phyloP scores from a whole-genome alignment of 2,329 filamentous ascomycete species.

The Mycosphaerella arachidis region DNA sequence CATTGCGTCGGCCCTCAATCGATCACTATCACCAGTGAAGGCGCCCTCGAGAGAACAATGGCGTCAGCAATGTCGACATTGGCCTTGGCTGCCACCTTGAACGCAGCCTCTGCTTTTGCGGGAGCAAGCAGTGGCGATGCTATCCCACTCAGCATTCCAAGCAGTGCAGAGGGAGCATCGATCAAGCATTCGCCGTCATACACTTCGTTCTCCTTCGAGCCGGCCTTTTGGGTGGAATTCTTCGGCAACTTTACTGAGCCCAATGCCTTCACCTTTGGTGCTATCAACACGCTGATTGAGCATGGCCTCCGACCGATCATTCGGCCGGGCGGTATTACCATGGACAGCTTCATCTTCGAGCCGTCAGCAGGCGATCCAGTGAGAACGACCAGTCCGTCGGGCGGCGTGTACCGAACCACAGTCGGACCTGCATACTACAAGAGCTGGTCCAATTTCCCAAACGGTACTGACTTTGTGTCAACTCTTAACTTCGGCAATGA shows the following conservation, averaged over 20 bases:
- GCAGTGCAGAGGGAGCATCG: slow-evolving; percentile 20
- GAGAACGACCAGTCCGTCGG: slow-evolving; percentile 23
- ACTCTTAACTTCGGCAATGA: slow-evolving; percentile 31
- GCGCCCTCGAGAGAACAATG: background rate
- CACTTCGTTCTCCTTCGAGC: slow-evolving; percentile 29
- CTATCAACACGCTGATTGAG: slow-evolving; percentile 24
- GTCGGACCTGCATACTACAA: slow-evolving; percentile 29
- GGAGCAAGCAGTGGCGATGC: background rate
- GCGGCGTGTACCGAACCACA: slow-evolving; percentile 29
- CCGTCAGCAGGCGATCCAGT: slow-evolving; percentile 21
- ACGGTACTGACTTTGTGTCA: slow-evolving; percentile 27
- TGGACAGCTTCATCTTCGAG: slow-evolving; percentile 31
- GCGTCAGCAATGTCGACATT: background rate
- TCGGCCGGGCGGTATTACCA: slow-evolving; percentile 29
- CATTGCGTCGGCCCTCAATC: background rate
- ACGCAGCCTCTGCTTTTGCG: background rate
- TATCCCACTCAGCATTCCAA: slow-evolving; percentile 13
- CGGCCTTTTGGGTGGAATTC: slow-evolving; percentile 32
- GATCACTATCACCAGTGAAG: background rate
- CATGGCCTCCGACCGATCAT: slow-evolving; percentile 28
- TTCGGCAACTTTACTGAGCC: slow-evolving; percentile 26
- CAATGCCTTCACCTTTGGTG: slow-evolving; percentile 26
- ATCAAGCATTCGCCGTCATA: slow-evolving; percentile 27
- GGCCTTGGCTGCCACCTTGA: background rate
- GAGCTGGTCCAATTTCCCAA: slow-evolving; percentile 31